Conservation (phyloP, 345 rosid species). For the Lepidium sativum region DNA sequence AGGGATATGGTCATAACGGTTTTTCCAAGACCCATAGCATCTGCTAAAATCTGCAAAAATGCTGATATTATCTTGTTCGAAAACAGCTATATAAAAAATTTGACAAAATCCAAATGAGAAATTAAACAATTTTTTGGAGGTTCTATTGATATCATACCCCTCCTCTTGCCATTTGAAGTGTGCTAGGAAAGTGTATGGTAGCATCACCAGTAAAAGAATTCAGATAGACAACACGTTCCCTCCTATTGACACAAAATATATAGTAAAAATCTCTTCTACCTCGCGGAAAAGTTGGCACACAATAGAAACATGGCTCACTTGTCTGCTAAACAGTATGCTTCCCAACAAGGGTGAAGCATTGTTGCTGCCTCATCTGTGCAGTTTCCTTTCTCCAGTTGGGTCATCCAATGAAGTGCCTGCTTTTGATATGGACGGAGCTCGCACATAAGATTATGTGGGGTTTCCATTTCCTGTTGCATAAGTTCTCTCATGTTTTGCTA, state of each 20-base stretch:
- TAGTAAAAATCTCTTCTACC: constrained; percentile 13
- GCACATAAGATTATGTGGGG: constrained; percentile 64
- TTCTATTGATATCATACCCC: constrained; percentile 49
- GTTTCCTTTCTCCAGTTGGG: constrained; percentile 68
- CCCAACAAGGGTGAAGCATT: constrained; percentile 98
- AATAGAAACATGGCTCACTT: constrained; percentile 38
- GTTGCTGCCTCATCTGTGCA: constrained; percentile 67
- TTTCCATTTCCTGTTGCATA: constrained; percentile 75
- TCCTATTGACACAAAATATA: constrained; percentile 39
- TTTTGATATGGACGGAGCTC: constrained; percentile 97
- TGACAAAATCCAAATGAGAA: neutral
- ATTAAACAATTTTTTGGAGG: neutral
- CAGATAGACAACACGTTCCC: constrained; percentile 72
- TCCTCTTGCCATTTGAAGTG: constrained; percentile 86
- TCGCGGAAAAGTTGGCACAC: constrained; percentile 1
- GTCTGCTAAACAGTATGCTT: constrained; percentile 73
- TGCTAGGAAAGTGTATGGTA: constrained; percentile 79
- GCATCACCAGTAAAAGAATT: constrained; percentile 93
- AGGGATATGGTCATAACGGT: constrained; percentile 93
- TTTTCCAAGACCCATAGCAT: constrained; percentile 99
- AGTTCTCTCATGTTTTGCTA: constrained; percentile 9
- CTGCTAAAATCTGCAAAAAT: constrained; percentile 77
- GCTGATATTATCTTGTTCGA: constrained; percentile 17
- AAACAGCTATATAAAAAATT: constrained; percentile 9
- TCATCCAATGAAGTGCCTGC: constrained; percentile 97